Evolutionary conservation across 768 basidiomycete genomes (phyloP).

Genomic region (Lactarius tabidus): DNA sequence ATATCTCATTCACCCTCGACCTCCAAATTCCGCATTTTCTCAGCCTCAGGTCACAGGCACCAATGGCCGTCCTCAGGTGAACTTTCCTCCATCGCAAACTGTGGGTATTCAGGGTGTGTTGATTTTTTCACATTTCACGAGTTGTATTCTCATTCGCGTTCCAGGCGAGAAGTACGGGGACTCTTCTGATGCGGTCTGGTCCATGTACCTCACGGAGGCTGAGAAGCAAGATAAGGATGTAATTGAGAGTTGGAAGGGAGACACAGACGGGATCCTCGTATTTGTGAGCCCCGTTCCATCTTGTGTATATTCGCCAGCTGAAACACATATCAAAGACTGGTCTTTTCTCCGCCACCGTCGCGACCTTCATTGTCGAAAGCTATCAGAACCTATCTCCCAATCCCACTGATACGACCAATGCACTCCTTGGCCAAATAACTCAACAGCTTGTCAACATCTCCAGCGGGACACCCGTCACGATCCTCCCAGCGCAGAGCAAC

Average conservation of each 20-base stretch:
- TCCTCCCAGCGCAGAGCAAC: not conserved
- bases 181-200: not conserved
- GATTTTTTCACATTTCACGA: not conserved
- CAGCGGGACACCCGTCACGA: not conserved
- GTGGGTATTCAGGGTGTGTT: not conserved
- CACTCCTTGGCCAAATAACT: constrained; percentile 14
- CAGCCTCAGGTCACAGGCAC: not conserved
- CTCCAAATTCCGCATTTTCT: not conserved
- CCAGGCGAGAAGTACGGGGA: not conserved
- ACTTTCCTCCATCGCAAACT: not conserved
- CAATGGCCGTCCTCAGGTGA: not conserved
- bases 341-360: constrained; percentile 13
- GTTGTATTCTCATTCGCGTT: not conserved
- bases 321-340: not conserved
- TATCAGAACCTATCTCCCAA: constrained; percentile 2
- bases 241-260: constrained; percentile 1
- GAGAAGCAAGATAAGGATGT: not conserved
- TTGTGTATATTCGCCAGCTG: not conserved
- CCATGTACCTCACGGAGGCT: not conserved
- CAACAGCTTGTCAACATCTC: constrained; percentile 6
- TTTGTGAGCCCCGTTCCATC: not conserved
- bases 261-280: not conserved
- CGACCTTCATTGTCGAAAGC: constrained; percentile 11
- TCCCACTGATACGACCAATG: not conserved
- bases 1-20: too few relatives aligned